Conservation (phyloP, 1,139 yeast genomes). For the Barnettozyma hawaiiensis region DNA sequence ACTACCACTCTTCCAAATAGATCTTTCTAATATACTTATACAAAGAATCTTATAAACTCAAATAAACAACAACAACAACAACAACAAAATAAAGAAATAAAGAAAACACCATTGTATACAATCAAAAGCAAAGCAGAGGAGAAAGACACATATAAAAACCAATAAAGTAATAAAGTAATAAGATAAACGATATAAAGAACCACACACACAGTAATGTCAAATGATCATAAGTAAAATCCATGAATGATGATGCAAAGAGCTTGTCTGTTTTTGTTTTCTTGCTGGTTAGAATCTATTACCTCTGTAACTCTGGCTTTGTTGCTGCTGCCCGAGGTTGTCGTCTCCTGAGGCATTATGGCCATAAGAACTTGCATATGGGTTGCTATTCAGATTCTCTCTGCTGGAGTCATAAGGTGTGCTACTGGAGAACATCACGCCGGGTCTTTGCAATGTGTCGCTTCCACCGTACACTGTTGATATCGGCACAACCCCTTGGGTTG, state of each 20-base stretch:
- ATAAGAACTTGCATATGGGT: conserved; percentile 18
- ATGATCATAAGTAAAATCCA: not conserved
- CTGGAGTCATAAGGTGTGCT: not conserved
- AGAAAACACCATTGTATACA: not conserved
- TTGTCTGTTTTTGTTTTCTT: too few species aligned
- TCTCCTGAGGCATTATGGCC: not conserved
- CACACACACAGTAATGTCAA: not conserved
- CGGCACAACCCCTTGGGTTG: conserved; percentile 27
- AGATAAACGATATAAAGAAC: not conserved
- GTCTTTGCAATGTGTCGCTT: conserved; percentile 12
- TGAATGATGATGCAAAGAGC: not conserved
- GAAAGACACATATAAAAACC: not conserved
- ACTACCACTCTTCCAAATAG: conserved; percentile 15
- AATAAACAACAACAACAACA: not conserved
- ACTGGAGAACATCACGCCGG: conserved; percentile 22
- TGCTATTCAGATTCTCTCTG: conserved; percentile 6
- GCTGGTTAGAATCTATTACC: conserved; percentile 8
- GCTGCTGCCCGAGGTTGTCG: not conserved
- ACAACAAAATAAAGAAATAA: too few species aligned
- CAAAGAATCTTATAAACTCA: not conserved
- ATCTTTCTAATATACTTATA: not conserved
- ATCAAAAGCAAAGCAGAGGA: not conserved
- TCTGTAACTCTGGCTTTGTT: conserved; percentile 5
- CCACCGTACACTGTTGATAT: conserved; percentile 32
- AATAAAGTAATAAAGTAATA: not conserved